Evolutionary conservation across 1,284 basidiomycete species (phyloP).

Genomic region (Puccinia hordei): DNA sequence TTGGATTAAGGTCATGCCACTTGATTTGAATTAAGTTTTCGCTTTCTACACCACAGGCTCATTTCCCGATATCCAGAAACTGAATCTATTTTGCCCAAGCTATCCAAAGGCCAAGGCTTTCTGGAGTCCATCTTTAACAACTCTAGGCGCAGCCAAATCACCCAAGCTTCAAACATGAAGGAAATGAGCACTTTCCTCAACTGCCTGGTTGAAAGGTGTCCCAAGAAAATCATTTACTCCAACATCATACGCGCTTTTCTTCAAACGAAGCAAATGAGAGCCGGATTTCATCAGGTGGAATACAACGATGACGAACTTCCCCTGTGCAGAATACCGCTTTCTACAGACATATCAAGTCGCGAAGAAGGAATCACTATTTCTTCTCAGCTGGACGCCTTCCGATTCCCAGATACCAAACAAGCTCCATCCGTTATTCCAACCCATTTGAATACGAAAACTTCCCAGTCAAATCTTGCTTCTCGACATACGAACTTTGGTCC

Average conservation of each 20-base stretch:
- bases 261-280: constrained; percentile 30
- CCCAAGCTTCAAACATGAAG: constrained; percentile 16
- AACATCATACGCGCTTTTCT: constrained; percentile 10
- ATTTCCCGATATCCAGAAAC: constrained; percentile 27
- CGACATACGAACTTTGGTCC: not conserved
- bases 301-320: constrained; percentile 29
- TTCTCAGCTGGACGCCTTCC: constrained; percentile 28
- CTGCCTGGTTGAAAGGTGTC: constrained; percentile 1
- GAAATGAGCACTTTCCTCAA: constrained; percentile 28
- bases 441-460: not conserved
- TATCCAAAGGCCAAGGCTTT: constrained; percentile 39
- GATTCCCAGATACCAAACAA: constrained; percentile 6
- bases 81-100: constrained; percentile 33
- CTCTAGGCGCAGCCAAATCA: constrained; percentile 11
- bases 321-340: not conserved
- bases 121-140: constrained; percentile 37
- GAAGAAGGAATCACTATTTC: not conserved
- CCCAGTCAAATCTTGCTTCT: constrained; percentile 1
- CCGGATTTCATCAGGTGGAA: constrained; percentile 7
- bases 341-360: not conserved
- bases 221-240: constrained; percentile 39
- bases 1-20: too few species aligned
- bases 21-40: not conserved
- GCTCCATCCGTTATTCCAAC: not conserved
- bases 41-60: not conserved